Conservation (phyloP, 352 stramenopile genomes). For the Phytophthora agathidicida region DNA sequence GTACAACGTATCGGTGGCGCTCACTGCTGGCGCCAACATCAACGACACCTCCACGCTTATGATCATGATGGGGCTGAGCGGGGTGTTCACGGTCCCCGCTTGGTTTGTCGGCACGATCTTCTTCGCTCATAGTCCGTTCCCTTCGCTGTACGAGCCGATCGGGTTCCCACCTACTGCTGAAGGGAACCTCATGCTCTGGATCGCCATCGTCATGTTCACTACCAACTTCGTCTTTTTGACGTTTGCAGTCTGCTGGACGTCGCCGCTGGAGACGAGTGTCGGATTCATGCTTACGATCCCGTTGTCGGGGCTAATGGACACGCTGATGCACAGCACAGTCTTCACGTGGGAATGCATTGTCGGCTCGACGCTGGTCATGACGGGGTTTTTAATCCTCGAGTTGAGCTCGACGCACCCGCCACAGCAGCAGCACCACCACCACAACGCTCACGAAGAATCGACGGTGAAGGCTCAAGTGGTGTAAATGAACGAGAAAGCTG, state of each 20-base stretch:
- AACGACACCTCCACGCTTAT: conserved; percentile 57
- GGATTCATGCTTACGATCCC: conserved; percentile 68
- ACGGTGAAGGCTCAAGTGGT: not conserved
- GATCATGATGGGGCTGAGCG: conserved; percentile 38
- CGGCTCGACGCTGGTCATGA: conserved; percentile 55
- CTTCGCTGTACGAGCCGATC: conserved; percentile 51
- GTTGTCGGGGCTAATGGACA: conserved; percentile 52
- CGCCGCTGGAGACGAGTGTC: conserved; percentile 63
- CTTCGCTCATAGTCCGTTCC: conserved; percentile 44
- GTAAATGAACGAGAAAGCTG: too few relatives aligned
- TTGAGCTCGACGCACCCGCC: conserved; percentile 18
- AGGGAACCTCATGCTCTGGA: conserved; percentile 42
- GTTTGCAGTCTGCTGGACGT: conserved; percentile 59
- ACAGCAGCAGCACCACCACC: too few relatives aligned
- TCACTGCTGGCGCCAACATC: conserved; percentile 44
- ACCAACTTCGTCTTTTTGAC: conserved; percentile 53
- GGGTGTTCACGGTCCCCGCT: conserved; percentile 50
- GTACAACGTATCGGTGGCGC: conserved; percentile 55
- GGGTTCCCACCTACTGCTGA: conserved; percentile 45
- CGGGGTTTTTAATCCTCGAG: conserved; percentile 24
- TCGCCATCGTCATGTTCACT: conserved; percentile 32
- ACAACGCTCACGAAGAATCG: conserved; percentile 10
- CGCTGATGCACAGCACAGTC: conserved; percentile 42
- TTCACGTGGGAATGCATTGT: conserved; percentile 57
- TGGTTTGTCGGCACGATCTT: conserved; percentile 53